Evolutionary conservation across 352 stramenopile species (phyloP), one percentile per base, ranked within the genome.

Genomic region (Pythium monospermum): DNA sequence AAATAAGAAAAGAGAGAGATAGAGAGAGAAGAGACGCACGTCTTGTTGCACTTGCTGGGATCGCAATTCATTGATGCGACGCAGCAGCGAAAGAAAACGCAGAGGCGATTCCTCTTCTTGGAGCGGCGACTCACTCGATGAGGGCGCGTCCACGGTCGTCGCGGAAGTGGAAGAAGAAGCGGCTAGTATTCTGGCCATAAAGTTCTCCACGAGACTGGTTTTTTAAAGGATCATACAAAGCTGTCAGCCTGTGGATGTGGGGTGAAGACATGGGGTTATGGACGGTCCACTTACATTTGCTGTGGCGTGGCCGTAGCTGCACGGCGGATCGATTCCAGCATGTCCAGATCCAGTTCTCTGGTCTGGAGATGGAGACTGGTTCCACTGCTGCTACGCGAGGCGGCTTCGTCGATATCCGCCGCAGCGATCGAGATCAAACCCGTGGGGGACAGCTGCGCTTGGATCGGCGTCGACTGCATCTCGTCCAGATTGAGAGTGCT

Each of bases 391-490:
- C 42, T 49, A 3, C 53, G 66, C 27, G 68, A 51, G 6, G 76
- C 76, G 40, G 78, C 76, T 43, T 92, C 76, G 51, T 92, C 82
- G 41, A 92, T 87, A 49, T 92, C 82, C 3, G 82, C 82, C 4
- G 82, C 82, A 36, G 82, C 82, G 47, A 92, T 90, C 6, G 82
- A 92, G 47, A 92, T 92, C 28, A 92, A 66, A 0, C 82, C 82
- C 11, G 76, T 65, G 18, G 82, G 82, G 36, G 78, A 90, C 51
- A 92, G 57, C 42, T 89, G 74, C 25, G 76, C 56, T 28, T 69
- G 70, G 8, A 82, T 43, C 6, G 75, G 66, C 6, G 69, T 75
- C 0, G 62, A 55, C n/a, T 78, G 62, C 26, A 83, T 40, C 26
- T 85, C 69, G 16, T 85, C 67, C 25, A 87, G 45, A 0, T 62